Evolutionary conservation across 495 filamentous ascomycete species (phyloP).

Genomic region (Haplographium delicatum): DNA sequence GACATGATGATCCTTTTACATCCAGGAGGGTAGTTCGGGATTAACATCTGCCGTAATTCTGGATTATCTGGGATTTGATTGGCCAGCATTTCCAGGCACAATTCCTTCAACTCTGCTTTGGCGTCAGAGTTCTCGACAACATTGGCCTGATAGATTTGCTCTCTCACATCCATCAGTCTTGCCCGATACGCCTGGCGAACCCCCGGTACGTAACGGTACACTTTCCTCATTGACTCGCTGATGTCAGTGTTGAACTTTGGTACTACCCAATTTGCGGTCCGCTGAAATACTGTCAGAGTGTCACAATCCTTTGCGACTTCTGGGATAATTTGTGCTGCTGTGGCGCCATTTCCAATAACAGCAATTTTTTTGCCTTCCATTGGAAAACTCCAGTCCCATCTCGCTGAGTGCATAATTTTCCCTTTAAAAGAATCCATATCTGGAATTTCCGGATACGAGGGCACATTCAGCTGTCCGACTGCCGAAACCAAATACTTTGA

Average conservation of each 20-base stretch:
- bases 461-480: conserved; percentile 58
- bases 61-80: conserved; percentile 18
- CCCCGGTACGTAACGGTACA: conserved; percentile 39
- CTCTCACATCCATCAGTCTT: conserved; percentile 42
- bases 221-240: neutral
- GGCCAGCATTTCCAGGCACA: conserved; percentile 1
- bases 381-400: conserved; percentile 47
- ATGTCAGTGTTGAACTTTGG: conserved; percentile 7
- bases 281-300: conserved; percentile 59
- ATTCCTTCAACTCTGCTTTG: neutral
- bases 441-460: conserved; percentile 51
- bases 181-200: conserved; percentile 43
- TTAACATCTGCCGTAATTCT: conserved; percentile 36
- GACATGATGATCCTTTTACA: conserved; percentile 53
- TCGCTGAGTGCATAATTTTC: conserved; percentile 51
- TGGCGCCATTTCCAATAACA: conserved; percentile 55
- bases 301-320: conserved; percentile 50
- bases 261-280: conserved; percentile 62
- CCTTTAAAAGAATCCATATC: conserved; percentile 51
- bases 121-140: conserved; percentile 2
- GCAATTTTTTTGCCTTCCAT: conserved; percentile 46
- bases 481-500: conserved; percentile 59
- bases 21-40: conserved; percentile 39
- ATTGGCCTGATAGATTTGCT: conserved; percentile 31
- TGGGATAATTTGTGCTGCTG: conserved; percentile 66